Conservation (phyloP, 1,139 yeast species). For the Candida glucosophila region DNA sequence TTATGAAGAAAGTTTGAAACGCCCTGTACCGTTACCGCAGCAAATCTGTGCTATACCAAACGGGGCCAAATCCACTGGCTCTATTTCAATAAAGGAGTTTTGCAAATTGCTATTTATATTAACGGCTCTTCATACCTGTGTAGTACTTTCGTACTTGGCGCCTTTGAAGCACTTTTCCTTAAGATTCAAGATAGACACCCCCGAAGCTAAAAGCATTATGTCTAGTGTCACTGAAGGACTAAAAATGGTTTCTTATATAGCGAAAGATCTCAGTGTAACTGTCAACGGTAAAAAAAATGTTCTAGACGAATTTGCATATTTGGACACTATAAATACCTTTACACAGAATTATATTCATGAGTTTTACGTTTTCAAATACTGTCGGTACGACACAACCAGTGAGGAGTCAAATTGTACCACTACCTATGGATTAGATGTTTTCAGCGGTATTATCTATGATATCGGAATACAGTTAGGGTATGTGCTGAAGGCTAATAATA, state of each 20-base stretch:
- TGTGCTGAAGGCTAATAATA: slow-evolving; percentile 28
- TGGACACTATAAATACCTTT: slow-evolving; percentile 35
- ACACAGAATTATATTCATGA: slow-evolving; percentile 31
- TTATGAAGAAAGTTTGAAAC: no score
- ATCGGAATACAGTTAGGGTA: slow-evolving; percentile 39
- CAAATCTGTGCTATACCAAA: no score
- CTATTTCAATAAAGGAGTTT: no score
- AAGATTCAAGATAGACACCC: slow-evolving; percentile 26
- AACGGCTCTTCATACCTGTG: no score
- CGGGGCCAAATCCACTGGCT: no score
- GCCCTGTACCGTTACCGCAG: no score
- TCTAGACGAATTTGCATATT: slow-evolving; percentile 9
- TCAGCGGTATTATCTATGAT: slow-evolving; percentile 40
- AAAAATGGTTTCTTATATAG: slow-evolving; percentile 45
- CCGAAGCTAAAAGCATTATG: slow-evolving; percentile 25
- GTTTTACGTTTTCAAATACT: slow-evolving; percentile 42
- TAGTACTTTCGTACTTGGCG: slow-evolving; percentile 3
- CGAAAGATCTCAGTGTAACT: slow-evolving; percentile 41
- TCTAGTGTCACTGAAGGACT: slow-evolving; percentile 40
- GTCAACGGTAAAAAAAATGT: slow-evolving; percentile 13
- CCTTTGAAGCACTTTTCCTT: slow-evolving; percentile 34
- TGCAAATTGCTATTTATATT: no score
- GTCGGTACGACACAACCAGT: slow-evolving; percentile 23
- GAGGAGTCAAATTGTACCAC: slow-evolving; percentile 17
- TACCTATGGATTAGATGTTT: slow-evolving; percentile 37